Base-by-base conservation (phyloP, 2,329 filamentous ascomycete genomes). In the Colletotrichum magnum region DNA sequence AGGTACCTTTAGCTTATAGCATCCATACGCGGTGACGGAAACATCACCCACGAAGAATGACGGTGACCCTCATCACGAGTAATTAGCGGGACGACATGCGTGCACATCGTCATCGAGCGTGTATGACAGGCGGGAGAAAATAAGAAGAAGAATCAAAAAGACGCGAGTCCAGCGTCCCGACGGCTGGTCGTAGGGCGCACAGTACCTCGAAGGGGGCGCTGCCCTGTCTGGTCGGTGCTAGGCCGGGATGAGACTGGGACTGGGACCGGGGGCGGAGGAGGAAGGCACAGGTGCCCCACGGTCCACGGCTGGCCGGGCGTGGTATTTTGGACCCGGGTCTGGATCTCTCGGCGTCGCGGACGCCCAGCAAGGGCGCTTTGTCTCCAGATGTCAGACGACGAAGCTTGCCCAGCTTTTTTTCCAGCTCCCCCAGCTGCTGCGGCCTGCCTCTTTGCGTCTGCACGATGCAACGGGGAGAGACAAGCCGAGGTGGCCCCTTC, bases 261-360 rank as follows among this genome's bases (percentile, higher is more conserved):
- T 58, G 18, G 39, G 53, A 45, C 43, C 21, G 43, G 53, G 47
- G 53, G 32, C 28, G 28, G 21, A 39, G 21, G 60, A 26, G 28
- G 21, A 52, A 26, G 48, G 21, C 47, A 60, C 58, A 51, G 58
- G 47, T 60, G 12, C 36, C 36, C 13, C 13, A 39, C 26, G 53
- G 53, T 5, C 28, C 47, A 48, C 32, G 43, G 10, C 28, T 26
- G n/a, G 53, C 36, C 21, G 21, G 58, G 39, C 32, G 48, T 58
- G 61, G 48, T 50, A 65, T 69, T 60, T 69, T 69, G 24, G 66
- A 60, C 61, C 50, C 48, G 26, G 65, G 66, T 66, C 66, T 69
- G 32, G 65, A 43, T 58, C 53, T 68, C 43, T 21, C 32, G 64
- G 32, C 51, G 56, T 36, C 48, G 45, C 36, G 51, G 21, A n/a